Evolutionary conservation across 2,329 filamentous ascomycete species (phyloP).

Genomic region (Teratosphaeria viscida): DNA sequence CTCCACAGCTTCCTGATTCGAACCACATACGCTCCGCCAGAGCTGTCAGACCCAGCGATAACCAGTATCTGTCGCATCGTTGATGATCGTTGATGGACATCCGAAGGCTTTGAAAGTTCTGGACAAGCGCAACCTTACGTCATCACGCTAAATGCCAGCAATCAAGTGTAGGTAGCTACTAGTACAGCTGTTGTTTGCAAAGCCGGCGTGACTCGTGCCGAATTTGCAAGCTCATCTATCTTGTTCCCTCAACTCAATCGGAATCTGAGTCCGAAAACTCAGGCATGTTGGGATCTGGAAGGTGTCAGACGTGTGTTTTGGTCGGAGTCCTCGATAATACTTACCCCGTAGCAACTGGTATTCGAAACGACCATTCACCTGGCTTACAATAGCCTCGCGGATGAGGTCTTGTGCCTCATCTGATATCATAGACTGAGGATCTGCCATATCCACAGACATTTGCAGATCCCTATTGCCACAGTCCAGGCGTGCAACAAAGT

Average conservation of each 20-base stretch:
- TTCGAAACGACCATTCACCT: constrained; percentile 34
- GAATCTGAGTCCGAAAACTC: constrained; percentile 36
- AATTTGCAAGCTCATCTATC: background rate
- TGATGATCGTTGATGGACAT: background rate
- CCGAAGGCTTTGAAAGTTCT: constrained; percentile 2
- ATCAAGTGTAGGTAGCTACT: background rate
- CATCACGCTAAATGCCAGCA: background rate
- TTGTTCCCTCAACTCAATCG: constrained; percentile 22
- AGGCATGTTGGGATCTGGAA: constrained; percentile 35
- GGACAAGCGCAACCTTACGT: background rate
- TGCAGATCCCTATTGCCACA: constrained; percentile 33
- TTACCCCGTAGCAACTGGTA: constrained; percentile 36
- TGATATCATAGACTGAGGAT: constrained; percentile 30
- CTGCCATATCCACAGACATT: constrained; percentile 35
- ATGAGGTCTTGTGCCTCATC: constrained; percentile 31
- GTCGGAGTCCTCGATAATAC: constrained; percentile 1
- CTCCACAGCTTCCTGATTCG: background rate
- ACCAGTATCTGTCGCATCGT: constrained; percentile 53
- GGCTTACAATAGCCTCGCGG: constrained; percentile 27
- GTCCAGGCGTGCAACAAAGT: constrained; percentile 32
- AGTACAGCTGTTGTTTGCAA: background rate
- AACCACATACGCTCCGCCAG: constrained; percentile 69
- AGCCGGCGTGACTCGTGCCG: background rate
- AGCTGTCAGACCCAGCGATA: constrained; percentile 83
- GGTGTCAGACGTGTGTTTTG: background rate